A percentile compares a stretch with the other conserved stretches of the same genome.
Evolutionary conservation across 2,329 filamentous ascomycete species (phyloP).

Genomic region (Fusarium temperatum): DNA sequence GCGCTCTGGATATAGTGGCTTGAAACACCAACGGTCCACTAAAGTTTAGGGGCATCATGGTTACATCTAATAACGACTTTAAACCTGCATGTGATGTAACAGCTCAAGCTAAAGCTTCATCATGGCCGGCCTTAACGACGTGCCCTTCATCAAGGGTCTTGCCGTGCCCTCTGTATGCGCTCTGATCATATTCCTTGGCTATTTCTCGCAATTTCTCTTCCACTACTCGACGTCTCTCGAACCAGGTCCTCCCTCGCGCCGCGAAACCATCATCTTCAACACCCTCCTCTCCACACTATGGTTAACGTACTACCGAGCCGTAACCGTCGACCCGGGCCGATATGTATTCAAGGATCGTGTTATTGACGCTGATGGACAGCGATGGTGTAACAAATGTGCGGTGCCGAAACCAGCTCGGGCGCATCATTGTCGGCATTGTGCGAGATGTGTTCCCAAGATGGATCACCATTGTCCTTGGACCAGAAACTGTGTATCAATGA

Average conservation of each 20-base stretch:
- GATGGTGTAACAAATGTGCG: conserved; percentile 81
- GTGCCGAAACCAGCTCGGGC: conserved; percentile 78
- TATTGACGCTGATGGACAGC: conserved; percentile 45
- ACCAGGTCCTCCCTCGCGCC: conserved; percentile 66
- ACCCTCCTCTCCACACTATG: conserved; percentile 69
- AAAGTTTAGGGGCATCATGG: background rate
- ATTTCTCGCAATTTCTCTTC: conserved; percentile 78
- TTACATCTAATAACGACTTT: conserved; percentile 2
- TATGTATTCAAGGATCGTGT: conserved; percentile 56
- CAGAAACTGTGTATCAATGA: conserved; percentile 81
- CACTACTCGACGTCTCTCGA: conserved; percentile 59
- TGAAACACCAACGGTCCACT: conserved; percentile 3
- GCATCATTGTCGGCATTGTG: conserved; percentile 83
- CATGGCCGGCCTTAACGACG: conserved; percentile 55
- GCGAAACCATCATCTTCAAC: conserved; percentile 73
- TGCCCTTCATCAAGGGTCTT: conserved; percentile 60
- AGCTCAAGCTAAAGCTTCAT: background rate
- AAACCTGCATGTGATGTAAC: conserved; percentile 20
- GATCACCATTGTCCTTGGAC: conserved; percentile 92
- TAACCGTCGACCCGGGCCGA: conserved; percentile 66
- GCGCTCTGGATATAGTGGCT: conserved; percentile 1
- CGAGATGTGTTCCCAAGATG: conserved; percentile 80
- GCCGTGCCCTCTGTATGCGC: conserved; percentile 74
- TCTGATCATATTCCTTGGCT: conserved; percentile 75
- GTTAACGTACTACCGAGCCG: conserved; percentile 73